Percentiles rank a stretch among this genome's conserved stretches.
Evolutionary conservation across 2,329 filamentous ascomycete species (phyloP).

Genomic region (Trichoderma arundinaceum): DNA sequence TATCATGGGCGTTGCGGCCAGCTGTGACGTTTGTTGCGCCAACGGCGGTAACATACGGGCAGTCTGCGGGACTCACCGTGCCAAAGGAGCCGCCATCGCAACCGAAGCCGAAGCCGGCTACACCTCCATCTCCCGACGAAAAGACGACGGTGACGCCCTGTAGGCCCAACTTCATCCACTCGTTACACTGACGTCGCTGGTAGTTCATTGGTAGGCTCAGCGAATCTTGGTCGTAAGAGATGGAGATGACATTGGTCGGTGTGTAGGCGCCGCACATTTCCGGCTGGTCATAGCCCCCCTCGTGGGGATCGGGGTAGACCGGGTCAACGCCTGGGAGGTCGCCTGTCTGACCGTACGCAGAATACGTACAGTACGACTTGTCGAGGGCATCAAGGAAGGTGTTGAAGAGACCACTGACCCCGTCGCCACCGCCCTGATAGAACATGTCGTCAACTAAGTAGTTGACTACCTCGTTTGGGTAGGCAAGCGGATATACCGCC

Average conservation of each 20-base stretch:
- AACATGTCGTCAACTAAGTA: conserved; percentile 43
- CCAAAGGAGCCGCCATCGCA: conserved; percentile 54
- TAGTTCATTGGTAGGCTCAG: conserved; percentile 54
- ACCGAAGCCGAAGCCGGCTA: conserved; percentile 50
- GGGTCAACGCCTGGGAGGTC: conserved; percentile 33
- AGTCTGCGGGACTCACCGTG: conserved; percentile 53
- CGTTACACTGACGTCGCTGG: conserved; percentile 56
- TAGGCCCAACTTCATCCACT: conserved; percentile 62
- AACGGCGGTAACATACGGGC: conserved; percentile 56
- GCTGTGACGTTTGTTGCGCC: conserved; percentile 55
- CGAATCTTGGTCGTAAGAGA: conserved; percentile 60
- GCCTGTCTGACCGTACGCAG: conserved; percentile 40
- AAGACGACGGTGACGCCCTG: conserved; percentile 56
- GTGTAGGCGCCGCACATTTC: conserved; percentile 51
- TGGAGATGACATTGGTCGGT: conserved; percentile 58
- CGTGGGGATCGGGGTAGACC: conserved; percentile 37
- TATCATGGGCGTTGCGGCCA: background rate
- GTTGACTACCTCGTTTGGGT: conserved; percentile 54
- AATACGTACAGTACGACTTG: conserved; percentile 49
- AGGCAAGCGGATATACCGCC: conserved; percentile 55
- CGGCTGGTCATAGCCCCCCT: conserved; percentile 49
- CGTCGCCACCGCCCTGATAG: background rate
- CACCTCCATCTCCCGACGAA: conserved; percentile 54
- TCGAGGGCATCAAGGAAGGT: conserved; percentile 51
- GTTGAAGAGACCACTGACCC: conserved; percentile 42